Evolutionary conservation across 345 rosid species (phyloP), one percentile per base, ranked within the genome.

Genomic region (Nasturtium officinale): DNA sequence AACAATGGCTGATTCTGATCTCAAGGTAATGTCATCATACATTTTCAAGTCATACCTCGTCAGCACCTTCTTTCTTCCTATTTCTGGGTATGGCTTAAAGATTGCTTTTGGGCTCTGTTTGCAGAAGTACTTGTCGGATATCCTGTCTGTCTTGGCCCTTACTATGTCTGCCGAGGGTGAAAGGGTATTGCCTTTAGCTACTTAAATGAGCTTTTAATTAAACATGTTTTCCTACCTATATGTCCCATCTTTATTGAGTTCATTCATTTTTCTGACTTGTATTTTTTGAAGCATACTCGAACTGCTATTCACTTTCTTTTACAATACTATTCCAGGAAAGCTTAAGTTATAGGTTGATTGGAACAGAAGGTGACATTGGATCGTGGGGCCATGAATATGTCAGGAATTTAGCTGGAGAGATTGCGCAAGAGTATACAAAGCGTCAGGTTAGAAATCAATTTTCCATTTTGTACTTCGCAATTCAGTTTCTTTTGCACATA

Each of bases 381-480:
- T 95, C 96, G 1, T 95, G 96, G 97, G 99, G 96, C 35, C 98
- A 95, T 63, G 96, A 90, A 77, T 91, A 95, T 80, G 99, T 95
- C 58, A 89, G 96, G 88, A 94, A 91, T 74, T 82, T 94, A 76
- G 96, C 98, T 21, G 92, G 98, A 65, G 99, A 95, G 86, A 86
- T 90, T 78, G 77, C 87, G 2, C 85, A 84, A 65, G 99, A 90
- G 78, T 88, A 87, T 82, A 60, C 84, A 12, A 91, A 84, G 78
- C 85, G 90, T 52, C 90, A 86, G 92, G 97, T 91, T 74, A 67
- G 80, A 58, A 75, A 58, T 50, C 46, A 64, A 17, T 23, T 26
- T 60, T 20, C 62, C 50, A 20, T 10, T 48, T 20, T 61, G 29
- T 53, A 37, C 50, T 65, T 61, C 53, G 16, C 15, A 45, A 15